Conservation (phyloP, 352 stramenopile species). For the Globisporangium emineosum region DNA sequence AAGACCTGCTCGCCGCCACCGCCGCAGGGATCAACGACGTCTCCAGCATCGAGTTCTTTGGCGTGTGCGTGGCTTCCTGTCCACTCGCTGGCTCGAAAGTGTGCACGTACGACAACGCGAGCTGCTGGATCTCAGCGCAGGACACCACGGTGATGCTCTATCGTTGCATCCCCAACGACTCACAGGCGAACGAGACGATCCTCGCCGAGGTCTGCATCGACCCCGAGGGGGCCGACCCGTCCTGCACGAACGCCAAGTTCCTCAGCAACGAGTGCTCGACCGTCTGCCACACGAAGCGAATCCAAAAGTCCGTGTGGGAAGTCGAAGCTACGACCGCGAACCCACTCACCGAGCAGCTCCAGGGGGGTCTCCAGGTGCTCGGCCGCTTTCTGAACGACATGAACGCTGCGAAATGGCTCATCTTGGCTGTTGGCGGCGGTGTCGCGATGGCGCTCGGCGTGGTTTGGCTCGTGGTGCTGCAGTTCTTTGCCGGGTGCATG, state of each 20-base stretch:
- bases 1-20: constrained; percentile 65
- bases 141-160: constrained; percentile 60
- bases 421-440: constrained; percentile 51
- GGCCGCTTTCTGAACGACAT: constrained; percentile 77
- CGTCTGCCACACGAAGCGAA: constrained; percentile 63
- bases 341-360: constrained; percentile 69
- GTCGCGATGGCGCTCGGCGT: constrained; percentile 57
- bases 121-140: constrained; percentile 60
- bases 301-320: constrained; percentile 63
- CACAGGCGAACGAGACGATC: constrained; percentile 52
- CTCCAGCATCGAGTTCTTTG: constrained; percentile 70
- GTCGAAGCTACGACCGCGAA: constrained; percentile 53
- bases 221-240: constrained; percentile 45
- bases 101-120: constrained; percentile 67
- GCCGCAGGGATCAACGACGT: constrained; percentile 31
- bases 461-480: constrained; percentile 72
- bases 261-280: constrained; percentile 30
- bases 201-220: constrained; percentile 60
- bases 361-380: constrained; percentile 54
- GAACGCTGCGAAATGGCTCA: constrained; percentile 46
- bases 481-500: constrained; percentile 71
- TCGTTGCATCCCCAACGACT: constrained; percentile 68
- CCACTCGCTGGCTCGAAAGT: constrained; percentile 44
- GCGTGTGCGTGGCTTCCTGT: constrained; percentile 68
- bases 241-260: constrained; percentile 42